These are phyloP conservation scores for Botrytis galanthina DNA, from an alignment of 2,329 filamentous ascomycete species.

Conservation along the genomic window DNA sequence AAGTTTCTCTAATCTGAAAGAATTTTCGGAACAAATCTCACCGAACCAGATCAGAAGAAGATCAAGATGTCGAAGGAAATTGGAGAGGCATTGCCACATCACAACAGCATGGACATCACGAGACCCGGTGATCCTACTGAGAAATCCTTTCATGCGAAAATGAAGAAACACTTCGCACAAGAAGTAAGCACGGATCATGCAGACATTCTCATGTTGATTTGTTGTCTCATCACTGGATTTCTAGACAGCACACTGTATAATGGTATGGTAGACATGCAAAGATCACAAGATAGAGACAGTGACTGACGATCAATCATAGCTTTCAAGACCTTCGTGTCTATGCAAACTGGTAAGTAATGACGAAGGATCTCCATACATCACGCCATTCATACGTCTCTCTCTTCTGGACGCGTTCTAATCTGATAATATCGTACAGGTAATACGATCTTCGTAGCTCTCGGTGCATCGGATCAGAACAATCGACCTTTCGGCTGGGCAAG, in stretches of 20 bases:
- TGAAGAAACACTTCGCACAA: slow-evolving; percentile 9
- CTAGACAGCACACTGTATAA: slow-evolving; percentile 60
- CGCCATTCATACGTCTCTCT: not conserved
- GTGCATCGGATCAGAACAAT: slow-evolving; percentile 56
- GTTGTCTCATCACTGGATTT: slow-evolving; percentile 74
- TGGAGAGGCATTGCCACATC: slow-evolving; percentile 2
- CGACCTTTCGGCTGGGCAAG: slow-evolving; percentile 63
- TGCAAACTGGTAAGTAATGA: slow-evolving; percentile 61
- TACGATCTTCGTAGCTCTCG: slow-evolving; percentile 75
- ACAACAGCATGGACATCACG: not conserved
- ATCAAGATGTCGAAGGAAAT: not conserved
- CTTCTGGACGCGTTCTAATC: too few relatives aligned
- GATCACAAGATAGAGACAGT: not conserved
- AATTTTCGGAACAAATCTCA: not conserved
- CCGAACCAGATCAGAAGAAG: not conserved
- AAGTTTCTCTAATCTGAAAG: not conserved
- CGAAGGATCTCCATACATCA: not conserved
- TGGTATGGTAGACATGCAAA: slow-evolving; percentile 7
- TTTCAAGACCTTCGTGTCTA: slow-evolving; percentile 23
- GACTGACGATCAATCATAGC: slow-evolving; percentile 19
- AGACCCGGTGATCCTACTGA: not conserved
- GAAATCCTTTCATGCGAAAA: not conserved
- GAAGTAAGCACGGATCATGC: slow-evolving; percentile 19
- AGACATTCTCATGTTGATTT: slow-evolving; percentile 52
- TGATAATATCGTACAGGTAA: slow-evolving; percentile 52